Conservation (phyloP, 2,329 filamentous ascomycete species). For the Aureobasidium namibiae region DNA sequence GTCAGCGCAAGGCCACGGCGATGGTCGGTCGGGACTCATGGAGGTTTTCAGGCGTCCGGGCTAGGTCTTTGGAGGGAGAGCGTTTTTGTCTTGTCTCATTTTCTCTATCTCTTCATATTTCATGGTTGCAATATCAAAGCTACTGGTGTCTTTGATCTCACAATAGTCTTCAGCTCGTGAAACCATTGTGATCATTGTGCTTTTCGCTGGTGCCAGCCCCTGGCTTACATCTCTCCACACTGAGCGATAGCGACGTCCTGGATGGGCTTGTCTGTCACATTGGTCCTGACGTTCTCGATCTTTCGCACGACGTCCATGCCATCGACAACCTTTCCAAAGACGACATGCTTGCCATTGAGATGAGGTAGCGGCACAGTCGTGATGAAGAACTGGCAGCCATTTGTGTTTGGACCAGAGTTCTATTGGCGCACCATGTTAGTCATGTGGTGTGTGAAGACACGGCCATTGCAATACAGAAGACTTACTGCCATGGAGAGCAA, state of each 20-base stretch:
- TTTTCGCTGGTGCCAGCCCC: not conserved
- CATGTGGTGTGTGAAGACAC: not conserved
- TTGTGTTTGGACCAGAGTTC: constrained; percentile 88
- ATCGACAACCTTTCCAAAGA: constrained; percentile 84
- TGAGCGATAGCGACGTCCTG: constrained; percentile 76
- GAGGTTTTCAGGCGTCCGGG: not conserved
- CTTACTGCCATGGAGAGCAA: constrained; percentile 87
- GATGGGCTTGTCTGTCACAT: constrained; percentile 66
- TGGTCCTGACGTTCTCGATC: constrained; percentile 82
- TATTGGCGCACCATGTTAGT: constrained; percentile 27
- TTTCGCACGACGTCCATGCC: constrained; percentile 87
- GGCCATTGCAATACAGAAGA: constrained; percentile 17
- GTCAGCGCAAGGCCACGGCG: not conserved
- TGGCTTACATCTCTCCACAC: constrained; percentile 79
- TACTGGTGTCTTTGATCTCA: not conserved
- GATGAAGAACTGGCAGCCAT: constrained; percentile 97
- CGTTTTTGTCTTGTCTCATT: not conserved
- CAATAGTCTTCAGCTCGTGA: not conserved
- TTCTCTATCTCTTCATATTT: not conserved
- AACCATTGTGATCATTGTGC: not conserved
- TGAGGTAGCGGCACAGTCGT: constrained; percentile 82
- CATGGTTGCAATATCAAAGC: not conserved
- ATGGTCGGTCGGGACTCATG: not conserved
- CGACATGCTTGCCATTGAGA: constrained; percentile 86
- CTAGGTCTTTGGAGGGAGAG: not conserved